A percentile compares a stretch with the other conserved stretches of the same genome.
Conservation (phyloP, 2,329 filamentous ascomycete species). For the Cladobotryum mycophilum region DNA sequence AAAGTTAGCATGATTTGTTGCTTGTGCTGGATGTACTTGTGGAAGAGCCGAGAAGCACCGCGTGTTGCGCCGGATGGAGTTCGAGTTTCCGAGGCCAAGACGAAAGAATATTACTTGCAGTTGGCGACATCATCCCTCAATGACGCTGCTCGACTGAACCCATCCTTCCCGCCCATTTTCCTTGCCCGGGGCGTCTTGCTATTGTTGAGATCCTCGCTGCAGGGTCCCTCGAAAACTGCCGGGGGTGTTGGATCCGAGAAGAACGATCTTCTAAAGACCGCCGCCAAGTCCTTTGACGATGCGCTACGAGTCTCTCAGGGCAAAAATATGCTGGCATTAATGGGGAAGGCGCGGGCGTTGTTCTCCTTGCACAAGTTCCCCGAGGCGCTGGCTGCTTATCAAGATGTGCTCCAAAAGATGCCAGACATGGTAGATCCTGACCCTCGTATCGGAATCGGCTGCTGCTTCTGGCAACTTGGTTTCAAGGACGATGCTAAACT, state of each 20-base stretch:
- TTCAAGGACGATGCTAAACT: constrained; percentile 87
- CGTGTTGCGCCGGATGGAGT: constrained; percentile 56
- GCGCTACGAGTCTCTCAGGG: constrained; percentile 77
- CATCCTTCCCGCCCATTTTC: constrained; percentile 84
- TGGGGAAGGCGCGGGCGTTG: constrained; percentile 81
- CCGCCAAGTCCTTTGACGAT: constrained; percentile 91
- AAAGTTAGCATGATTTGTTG: constrained; percentile 78
- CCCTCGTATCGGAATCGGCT: constrained; percentile 90
- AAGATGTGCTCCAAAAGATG: constrained; percentile 78
- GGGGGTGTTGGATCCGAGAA: constrained; percentile 65
- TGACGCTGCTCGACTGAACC: constrained; percentile 90
- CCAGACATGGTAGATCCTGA: constrained; percentile 88
- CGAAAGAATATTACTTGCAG: constrained; percentile 89
- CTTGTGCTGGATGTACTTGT: constrained; percentile 85
- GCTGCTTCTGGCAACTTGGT: constrained; percentile 94
- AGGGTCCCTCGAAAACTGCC: constrained; percentile 64
- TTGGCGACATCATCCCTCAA: constrained; percentile 87
- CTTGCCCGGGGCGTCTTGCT: constrained; percentile 85
- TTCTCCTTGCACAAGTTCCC: constrained; percentile 83
- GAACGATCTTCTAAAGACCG: constrained; percentile 73
- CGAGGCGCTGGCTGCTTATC: constrained; percentile 78
- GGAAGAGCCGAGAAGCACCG: constrained; percentile 77
- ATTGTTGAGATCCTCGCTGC: constrained; percentile 79
- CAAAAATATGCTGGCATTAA: constrained; percentile 84
- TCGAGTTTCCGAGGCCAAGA: constrained; percentile 66